phyloP scores from a whole-genome alignment of 257 asterid genomes.

The Linaria vulgaris region DNA sequence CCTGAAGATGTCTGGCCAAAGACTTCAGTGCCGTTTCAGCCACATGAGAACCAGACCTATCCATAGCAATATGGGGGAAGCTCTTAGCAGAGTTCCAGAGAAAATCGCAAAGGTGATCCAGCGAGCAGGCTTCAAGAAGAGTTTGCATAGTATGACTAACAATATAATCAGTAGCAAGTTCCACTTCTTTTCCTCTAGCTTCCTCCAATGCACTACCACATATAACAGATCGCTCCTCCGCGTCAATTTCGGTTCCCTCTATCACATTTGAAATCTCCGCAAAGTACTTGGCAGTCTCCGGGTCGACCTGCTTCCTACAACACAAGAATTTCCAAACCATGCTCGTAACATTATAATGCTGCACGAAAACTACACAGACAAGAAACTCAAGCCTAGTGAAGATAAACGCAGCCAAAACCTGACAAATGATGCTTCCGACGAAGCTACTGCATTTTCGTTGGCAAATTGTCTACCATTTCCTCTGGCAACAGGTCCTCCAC shows the following conservation, averaged over 20 bases:
- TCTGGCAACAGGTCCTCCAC: conserved; percentile 22
- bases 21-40: conserved; percentile 91
- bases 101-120: conserved; percentile 74
- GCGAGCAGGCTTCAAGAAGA: conserved; percentile 78
- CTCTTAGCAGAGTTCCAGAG: conserved; percentile 51
- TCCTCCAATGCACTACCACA: conserved; percentile 93
- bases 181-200: conserved; percentile 87
- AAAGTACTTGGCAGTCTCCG: conserved; percentile 82
- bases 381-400: conserved; percentile 17
- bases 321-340: conserved; percentile 2
- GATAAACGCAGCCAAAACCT: conserved; percentile 42
- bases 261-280: conserved; percentile 76
- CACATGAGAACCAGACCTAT: conserved; percentile 96
- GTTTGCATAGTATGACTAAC: conserved; percentile 89
- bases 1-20: conserved; percentile 70
- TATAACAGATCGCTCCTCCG: conserved; percentile 68
- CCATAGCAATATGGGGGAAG: conserved; percentile 67
- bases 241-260: conserved; percentile 71
- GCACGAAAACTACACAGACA: not conserved
- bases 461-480: conserved; percentile 32
- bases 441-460: conserved; percentile 33
- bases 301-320: conserved; percentile 73
- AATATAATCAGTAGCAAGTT: conserved; percentile 89
- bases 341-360: not conserved
- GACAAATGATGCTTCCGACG: conserved; percentile 48